Evolutionary conservation across 176 grass and related monocot species (phyloP), one percentile per base, ranked within the genome.

Genomic region (Zea mays): DNA sequence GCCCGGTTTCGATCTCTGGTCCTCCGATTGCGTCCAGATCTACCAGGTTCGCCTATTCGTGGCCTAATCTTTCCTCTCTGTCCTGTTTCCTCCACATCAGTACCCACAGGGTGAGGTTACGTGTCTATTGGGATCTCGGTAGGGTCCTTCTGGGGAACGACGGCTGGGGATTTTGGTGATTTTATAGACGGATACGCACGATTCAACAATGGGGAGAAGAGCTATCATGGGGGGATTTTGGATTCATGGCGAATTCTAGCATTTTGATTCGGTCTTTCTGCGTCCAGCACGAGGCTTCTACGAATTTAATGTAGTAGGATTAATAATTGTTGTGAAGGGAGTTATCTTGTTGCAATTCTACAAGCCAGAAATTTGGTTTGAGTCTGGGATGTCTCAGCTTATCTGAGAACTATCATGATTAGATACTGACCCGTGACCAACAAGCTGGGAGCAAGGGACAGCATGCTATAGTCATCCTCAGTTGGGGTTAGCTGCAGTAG

Each of bases 41-140:
- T 14, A 38, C 0, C 65, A 77, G 82, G 65, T 77, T 71, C 14
- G 73, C 21, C 43, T 27, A 63, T 77, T 84, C 65, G 19, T 46
- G 44, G 19, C 65, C 14, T 35, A n/a, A 71, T 71, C 82, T 65
- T 69, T 83, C 65, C 50, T 42, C 36, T 10, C 5, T 34, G 36
- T 14, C 2, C 39, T 2, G 36, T 62, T 44, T 8, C 37, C 14
- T 71, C 66, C 36, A 14, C 44, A 44, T 78, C 16, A 6, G 56
- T 54, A 1, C 10, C 42, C 67, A 5, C 64, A 47, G 20, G 17
- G 19, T 19, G 38, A 13, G 27, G 75, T 50, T 71, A 21, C 61
- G 38, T 51, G 14, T 14, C 5, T 6, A 4, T 34, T 84, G 45
- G 39, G 74, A 72, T 78, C 57, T 78, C 52, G 14, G 16, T 37